Conservation (phyloP, 352 stramenopile species). For the Globisporangium barbulae region DNA sequence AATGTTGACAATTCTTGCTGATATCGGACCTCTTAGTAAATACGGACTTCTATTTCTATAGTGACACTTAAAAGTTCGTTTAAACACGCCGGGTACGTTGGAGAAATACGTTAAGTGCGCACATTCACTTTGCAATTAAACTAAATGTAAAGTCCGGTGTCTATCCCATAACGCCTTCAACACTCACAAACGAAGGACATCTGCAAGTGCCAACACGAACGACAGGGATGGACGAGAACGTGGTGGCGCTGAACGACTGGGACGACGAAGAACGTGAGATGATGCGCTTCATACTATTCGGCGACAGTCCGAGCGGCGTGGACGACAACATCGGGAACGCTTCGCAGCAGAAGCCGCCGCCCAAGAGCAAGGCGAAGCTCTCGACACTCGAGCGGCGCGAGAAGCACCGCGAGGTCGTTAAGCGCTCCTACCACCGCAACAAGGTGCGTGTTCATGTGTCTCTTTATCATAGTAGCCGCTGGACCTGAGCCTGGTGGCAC, state of each 20-base stretch:
- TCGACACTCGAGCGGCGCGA: constrained; percentile 49
- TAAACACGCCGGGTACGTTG: too few species aligned
- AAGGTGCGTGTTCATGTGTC: constrained; percentile 33
- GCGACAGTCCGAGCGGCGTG: constrained; percentile 10
- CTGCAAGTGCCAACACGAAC: too few species aligned
- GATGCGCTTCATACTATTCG: constrained; percentile 17
- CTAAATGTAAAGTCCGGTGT: too few species aligned
- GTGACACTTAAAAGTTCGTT: too few species aligned
- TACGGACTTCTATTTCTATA: too few species aligned
- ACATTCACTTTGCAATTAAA: too few species aligned
- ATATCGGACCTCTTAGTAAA: too few species aligned
- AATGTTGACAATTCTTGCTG: too few species aligned
- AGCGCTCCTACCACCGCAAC: constrained; percentile 73
- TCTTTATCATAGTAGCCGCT: not conserved
- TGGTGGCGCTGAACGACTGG: constrained; percentile 12
- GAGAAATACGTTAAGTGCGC: too few species aligned
- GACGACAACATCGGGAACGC: constrained; percentile 1
- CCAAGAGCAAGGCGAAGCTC: constrained; percentile 30
- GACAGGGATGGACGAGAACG: not conserved
- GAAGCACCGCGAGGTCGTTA: constrained; percentile 67
- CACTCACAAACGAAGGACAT: not conserved
- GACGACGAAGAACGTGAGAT: constrained; percentile 17
- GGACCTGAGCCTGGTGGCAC: not conserved
- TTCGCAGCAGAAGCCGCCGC: not conserved
- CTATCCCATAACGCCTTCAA: too few species aligned